phyloP scores from a whole-genome alignment of 1,284 basidiomycete genomes.

The Pisolithus thermaeus region DNA sequence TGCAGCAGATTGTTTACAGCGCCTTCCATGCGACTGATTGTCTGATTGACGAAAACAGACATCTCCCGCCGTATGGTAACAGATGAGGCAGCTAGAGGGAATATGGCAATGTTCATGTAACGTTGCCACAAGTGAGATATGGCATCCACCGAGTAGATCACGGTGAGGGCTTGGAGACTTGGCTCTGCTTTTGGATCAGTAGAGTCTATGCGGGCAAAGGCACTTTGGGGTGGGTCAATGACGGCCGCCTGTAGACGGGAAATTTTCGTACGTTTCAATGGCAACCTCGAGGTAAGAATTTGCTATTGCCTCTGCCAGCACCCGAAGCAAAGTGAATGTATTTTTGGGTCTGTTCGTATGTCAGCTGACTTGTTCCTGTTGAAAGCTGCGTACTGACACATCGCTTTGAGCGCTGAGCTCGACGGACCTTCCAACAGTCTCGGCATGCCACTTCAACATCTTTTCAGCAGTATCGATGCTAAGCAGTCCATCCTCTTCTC shows the following conservation, averaged over 20 bases:
- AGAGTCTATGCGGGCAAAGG: slow-evolving; percentile 65
- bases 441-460: slow-evolving; percentile 95
- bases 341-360: slow-evolving; percentile 73
- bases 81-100: slow-evolving; percentile 83
- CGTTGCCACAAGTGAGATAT: slow-evolving; percentile 97
- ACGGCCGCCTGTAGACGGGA: neutral
- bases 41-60: slow-evolving; percentile 92
- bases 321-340: slow-evolving; percentile 79
- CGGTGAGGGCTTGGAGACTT: slow-evolving; percentile 61
- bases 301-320: slow-evolving; percentile 86
- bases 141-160: slow-evolving; percentile 78
- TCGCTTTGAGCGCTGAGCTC: slow-evolving; percentile 79
- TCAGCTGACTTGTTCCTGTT: slow-evolving; percentile 2
- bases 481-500: slow-evolving; percentile 78
- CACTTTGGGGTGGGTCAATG: slow-evolving; percentile 39
- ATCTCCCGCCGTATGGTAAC: slow-evolving; percentile 91
- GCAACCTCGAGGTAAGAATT: slow-evolving; percentile 87
- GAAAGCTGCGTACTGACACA: slow-evolving; percentile 52
- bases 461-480: slow-evolving; percentile 75
- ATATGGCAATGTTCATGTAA: slow-evolving; percentile 87
- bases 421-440: slow-evolving; percentile 87
- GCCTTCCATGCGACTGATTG: slow-evolving; percentile 82
- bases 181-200: slow-evolving; percentile 79
- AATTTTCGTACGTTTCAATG: slow-evolving; percentile 73
- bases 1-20: slow-evolving; percentile 83